A percentile compares a stretch with the other conserved stretches of the same genome.
phyloP scores from a whole-genome alignment of 2,329 filamentous ascomycete species.

The Ophiostoma pallidulum region DNA sequence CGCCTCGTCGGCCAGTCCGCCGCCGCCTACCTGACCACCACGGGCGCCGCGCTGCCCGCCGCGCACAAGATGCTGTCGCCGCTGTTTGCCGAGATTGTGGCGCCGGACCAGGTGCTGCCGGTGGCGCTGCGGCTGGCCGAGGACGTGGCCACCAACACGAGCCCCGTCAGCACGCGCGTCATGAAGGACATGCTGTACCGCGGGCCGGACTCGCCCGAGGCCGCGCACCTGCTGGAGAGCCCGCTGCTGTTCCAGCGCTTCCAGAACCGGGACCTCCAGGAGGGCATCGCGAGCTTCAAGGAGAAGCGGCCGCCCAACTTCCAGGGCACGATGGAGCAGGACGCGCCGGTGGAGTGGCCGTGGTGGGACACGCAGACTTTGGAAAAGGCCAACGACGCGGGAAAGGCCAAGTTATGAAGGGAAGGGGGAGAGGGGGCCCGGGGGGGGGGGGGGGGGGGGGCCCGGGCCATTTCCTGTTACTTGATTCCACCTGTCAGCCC shows the following conservation, averaged over 20 bases:
- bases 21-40: constrained; percentile 58
- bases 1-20: constrained; percentile 55
- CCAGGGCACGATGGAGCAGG: constrained; percentile 33
- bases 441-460: too few species aligned
- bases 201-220: constrained; percentile 51
- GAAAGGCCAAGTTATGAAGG: constrained; percentile 13
- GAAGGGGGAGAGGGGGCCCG: too few species aligned
- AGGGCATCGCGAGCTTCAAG: constrained; percentile 60
- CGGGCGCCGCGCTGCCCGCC: constrained; percentile 50
- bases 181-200: constrained; percentile 66
- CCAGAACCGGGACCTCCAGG: constrained; percentile 48
- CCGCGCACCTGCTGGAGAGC: constrained; percentile 60
- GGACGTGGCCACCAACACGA: constrained; percentile 59
- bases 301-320: constrained; percentile 59
- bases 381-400: constrained; percentile 11
- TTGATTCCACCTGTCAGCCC: too few species aligned
- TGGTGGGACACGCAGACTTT: constrained; percentile 55
- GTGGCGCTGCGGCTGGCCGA: constrained; percentile 53
- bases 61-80: constrained; percentile 42
- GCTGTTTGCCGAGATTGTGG: constrained; percentile 58
- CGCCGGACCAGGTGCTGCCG: constrained; percentile 51
- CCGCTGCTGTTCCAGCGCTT: constrained; percentile 54
- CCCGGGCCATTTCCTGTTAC: too few species aligned
- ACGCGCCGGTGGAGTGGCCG: constrained; percentile 51
- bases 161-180: constrained; percentile 50